These are phyloP conservation scores for Aegilops bicornis DNA, from an alignment of 176 grass and related monocot genomes.

Conservation along the genomic window DNA sequence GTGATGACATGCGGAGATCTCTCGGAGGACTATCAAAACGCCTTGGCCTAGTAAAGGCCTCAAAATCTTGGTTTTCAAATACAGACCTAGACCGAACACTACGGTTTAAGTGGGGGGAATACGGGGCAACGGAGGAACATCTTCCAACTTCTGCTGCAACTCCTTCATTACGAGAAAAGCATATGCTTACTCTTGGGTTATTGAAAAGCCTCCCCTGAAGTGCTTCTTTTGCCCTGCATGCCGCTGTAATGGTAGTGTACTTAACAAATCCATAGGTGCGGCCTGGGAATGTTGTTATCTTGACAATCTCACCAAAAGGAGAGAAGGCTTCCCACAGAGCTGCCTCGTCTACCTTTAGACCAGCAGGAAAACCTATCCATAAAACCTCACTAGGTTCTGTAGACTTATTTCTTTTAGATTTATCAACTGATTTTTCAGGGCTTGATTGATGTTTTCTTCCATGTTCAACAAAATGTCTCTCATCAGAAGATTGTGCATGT, in stretches of 20 bases:
- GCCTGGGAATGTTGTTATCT: constrained; percentile 83
- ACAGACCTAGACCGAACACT: constrained; percentile 21
- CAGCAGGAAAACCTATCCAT: constrained; percentile 90
- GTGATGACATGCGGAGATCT: constrained; percentile 45
- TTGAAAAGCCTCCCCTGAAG: constrained; percentile 95
- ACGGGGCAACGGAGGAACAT: constrained; percentile 26
- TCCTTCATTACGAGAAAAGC: constrained; percentile 78
- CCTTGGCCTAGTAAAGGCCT: constrained; percentile 37
- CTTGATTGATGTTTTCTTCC: constrained; percentile 55
- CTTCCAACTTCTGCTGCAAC: constrained; percentile 45
- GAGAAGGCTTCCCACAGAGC: constrained; percentile 68
- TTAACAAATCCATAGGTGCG: constrained; percentile 88
- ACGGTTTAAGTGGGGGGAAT: constrained; percentile 33
- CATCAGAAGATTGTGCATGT: constrained; percentile 50
- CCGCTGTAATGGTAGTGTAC: constrained; percentile 65
- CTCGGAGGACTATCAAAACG: constrained; percentile 48
- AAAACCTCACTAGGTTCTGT: constrained; percentile 88
- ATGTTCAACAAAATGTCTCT: constrained; percentile 39
- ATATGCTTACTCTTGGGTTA: constrained; percentile 88
- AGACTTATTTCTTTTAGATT: constrained; percentile 52
- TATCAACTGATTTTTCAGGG: constrained; percentile 67
- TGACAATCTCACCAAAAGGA: constrained; percentile 76
- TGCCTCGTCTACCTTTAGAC: constrained; percentile 66
- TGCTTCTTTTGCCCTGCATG: constrained; percentile 90
- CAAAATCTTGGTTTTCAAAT: constrained; percentile 31